A percentile compares a stretch with the other conserved stretches of the same genome.
Evolutionary conservation across 768 basidiomycete species (phyloP).

Genomic region (Trametes cinnabarina): DNA sequence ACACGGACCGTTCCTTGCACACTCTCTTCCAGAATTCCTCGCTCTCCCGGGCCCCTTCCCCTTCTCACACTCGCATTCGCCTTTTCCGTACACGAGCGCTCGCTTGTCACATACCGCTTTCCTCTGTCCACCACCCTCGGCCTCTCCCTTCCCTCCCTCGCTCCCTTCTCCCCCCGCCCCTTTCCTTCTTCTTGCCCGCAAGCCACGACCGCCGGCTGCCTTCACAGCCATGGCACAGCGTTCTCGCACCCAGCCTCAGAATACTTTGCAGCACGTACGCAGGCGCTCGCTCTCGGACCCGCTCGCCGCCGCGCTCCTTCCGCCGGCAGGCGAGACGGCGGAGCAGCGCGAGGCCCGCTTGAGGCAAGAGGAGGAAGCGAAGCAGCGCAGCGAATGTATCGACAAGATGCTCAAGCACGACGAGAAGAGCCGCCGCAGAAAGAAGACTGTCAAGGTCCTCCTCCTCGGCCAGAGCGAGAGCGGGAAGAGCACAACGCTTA

Average conservation of each 20-base stretch:
- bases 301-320: conserved; percentile 61
- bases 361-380: conserved; percentile 66
- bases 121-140: conserved; percentile 9
- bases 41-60: neutral
- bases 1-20: conserved; percentile 8
- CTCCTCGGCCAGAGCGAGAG: conserved; percentile 88
- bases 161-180: neutral
- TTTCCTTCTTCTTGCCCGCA: no score
- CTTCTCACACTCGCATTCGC: conserved; percentile 20
- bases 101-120: conserved; percentile 18
- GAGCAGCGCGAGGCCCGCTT: conserved; percentile 65
- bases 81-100: conserved; percentile 16
- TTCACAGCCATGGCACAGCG: conserved; percentile 7
- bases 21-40: conserved; percentile 6
- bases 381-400: conserved; percentile 71
- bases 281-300: conserved; percentile 57
- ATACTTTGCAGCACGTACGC: neutral
- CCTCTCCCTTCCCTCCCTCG: neutral
- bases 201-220: neutral
- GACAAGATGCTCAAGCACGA: conserved; percentile 77
- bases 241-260: neutral
- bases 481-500: conserved; percentile 84
- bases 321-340: conserved; percentile 70
- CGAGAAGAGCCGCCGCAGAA: conserved; percentile 55
- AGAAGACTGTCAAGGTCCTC: conserved; percentile 69